Evolutionary conservation across 2,329 filamentous ascomycete species (phyloP), one percentile per base, ranked within the genome.

Genomic region (Hirsutella thompsonii): DNA sequence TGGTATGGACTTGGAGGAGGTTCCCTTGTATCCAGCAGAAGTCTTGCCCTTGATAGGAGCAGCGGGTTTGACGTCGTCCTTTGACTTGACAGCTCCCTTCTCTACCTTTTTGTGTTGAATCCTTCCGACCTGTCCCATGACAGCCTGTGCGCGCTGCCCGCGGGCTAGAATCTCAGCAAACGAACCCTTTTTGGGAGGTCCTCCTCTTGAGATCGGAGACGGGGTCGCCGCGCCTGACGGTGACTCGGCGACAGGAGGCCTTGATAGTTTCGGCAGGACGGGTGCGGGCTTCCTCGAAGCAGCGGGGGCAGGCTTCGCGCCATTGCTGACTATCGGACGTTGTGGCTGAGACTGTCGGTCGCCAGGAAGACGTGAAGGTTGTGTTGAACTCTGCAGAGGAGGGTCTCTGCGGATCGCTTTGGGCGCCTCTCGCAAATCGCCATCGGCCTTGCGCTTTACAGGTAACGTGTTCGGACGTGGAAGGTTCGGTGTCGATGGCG

Each of bases 51-150:
- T 58, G 39, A 45, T 45, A 45, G 57, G 57, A 36, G 61, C 36
- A 30, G 49, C 49, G 2, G 38, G 38, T 46, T 55, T 58, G n/a
- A 53, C 52, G 23, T 67, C 67, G 37, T 71, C 69, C 48, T 67
- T 69, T 44, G 67, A 70, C 56, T 69, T 81, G 8, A 44, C 67
- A 6, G 70, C 62, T n/a, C 70, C 60, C 52, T 78, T 81, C 49
- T 83, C 81, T 2, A 79, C 72, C 18, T 79, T 70, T 55, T 86
- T 86, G 58, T 87, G 81, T 55, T 85, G 82, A 49, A 87, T 84
- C 50, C 76, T 78, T 42, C 81, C 81, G 20, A 81, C 69, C 49
- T 72, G 72, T n/a, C 67, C 72, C 64, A 76, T 72, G 33, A 63
- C 66, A 32, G 65, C 67, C 52, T 83, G 76, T 11, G 76, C 79